Base-by-base conservation (phyloP, 1,284 basidiomycete genomes). In the Vanrija humicola region DNA sequence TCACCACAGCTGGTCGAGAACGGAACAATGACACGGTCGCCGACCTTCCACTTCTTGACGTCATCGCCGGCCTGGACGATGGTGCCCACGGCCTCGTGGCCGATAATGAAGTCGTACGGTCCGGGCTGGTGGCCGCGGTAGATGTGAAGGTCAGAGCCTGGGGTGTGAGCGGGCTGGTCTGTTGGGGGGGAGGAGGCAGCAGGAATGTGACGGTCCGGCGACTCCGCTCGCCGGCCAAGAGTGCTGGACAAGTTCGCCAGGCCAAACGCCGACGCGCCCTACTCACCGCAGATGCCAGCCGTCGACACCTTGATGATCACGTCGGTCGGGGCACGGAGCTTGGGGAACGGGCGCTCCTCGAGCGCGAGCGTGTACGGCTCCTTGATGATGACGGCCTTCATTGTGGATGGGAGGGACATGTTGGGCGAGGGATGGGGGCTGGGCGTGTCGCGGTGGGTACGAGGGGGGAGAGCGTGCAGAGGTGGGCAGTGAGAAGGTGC, bases 41-140 rank as follows among this genome's bases (percentile, higher is more conserved):
- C 90, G 2, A 88, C 70, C 58, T 83, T 84, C 61, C 92, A 82
- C 10, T 79, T 84, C 42, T 65, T 68, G 67, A 87, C 90, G 61
- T 77, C 86, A 3, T 79, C 74, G 16, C 90, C 90, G 5, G 90
- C 81, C 19, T 84, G 81, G 29, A 89, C 78, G 19, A 95, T 82
- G 68, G 85, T 82, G 23, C 92, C 90, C 21, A 90, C 81, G 58
- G 91, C 86, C 72, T 95, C 90, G 69, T 94, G 91, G 3, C 91
- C 90, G 39, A 72, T 63, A 43, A 68, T 63, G 55, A 69, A 74
- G 21, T 62, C 64, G 15, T 57, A 59, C 3, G 52, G 52, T 0
- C 28, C 38, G 5, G 58, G 55, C 52, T 79, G 81, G 43, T 79
- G 79, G 1, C 87, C 88, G 49, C 88, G 80, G 68, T 90, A 92